Conservation (phyloP, 73 alveolate species). For the Paramecium pentaurelia region DNA sequence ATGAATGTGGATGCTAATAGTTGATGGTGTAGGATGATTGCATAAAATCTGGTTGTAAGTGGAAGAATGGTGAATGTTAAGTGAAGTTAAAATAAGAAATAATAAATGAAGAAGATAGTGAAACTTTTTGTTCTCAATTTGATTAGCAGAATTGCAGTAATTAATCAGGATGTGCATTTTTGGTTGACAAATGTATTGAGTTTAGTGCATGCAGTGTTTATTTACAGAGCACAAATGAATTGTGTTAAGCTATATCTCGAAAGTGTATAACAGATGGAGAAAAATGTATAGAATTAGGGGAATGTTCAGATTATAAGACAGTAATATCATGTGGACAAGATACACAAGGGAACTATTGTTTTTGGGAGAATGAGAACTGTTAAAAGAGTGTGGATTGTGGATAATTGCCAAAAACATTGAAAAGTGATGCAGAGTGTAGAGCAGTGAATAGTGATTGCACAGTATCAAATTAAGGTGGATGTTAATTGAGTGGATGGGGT, state of each 20-base stretch:
- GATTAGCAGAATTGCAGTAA: not conserved
- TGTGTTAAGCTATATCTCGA: not conserved
- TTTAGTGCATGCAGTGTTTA: constrained; percentile 11
- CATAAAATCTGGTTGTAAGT: not conserved
- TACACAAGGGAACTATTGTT: not conserved
- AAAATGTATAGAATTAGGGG: not conserved
- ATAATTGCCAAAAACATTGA: not conserved
- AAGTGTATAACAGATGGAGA: not conserved
- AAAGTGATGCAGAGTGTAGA: not conserved
- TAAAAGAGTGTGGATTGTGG: not conserved
- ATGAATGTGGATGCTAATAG: not conserved
- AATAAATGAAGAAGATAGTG: not conserved
- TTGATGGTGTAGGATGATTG: not conserved
- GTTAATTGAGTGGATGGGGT: not conserved
- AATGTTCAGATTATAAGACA: not conserved
- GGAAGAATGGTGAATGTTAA: not conserved
- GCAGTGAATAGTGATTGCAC: not conserved
- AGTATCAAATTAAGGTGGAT: not conserved
- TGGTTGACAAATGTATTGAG: not conserved
- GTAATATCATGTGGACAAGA: not conserved
- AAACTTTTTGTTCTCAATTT: not conserved
- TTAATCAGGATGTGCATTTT: not conserved
- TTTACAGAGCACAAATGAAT: not conserved
- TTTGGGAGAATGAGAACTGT: not conserved
- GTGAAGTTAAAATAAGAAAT: not conserved